Evolutionary conservation across 2,329 filamentous ascomycete genomes (phyloP).

Genomic region (Scleromitrula shiraiana): DNA sequence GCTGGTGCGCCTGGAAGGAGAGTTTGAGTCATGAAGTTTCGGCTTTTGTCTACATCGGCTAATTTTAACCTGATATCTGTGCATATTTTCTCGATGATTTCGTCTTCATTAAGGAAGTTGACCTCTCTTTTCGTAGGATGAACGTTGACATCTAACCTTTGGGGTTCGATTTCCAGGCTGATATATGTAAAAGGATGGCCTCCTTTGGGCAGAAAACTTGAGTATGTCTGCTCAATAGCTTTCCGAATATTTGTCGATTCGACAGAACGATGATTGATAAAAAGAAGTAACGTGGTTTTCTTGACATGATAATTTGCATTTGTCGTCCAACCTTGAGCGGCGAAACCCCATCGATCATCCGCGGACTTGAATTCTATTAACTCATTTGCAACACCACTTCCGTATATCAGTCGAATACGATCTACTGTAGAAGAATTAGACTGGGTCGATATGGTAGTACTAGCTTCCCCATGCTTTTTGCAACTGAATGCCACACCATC

Average conservation of each 20-base stretch:
- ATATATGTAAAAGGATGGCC: constrained; percentile 92
- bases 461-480: constrained; percentile 89
- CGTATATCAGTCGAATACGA: constrained; percentile 85
- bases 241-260: constrained; percentile 86
- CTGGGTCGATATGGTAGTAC: constrained; percentile 72
- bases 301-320: constrained; percentile 96
- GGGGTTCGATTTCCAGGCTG: constrained; percentile 84
- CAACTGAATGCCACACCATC: constrained; percentile 88
- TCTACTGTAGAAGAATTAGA: constrained; percentile 65
- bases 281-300: constrained; percentile 76
- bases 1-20: constrained; percentile 61
- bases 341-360: constrained; percentile 77
- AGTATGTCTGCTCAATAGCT: constrained; percentile 83
- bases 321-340: constrained; percentile 70
- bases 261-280: constrained; percentile 94
- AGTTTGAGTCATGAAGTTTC: constrained; percentile 90
- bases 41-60: constrained; percentile 82
- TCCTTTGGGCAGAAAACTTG: constrained; percentile 80
- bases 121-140: constrained; percentile 96
- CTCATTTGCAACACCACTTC: constrained; percentile 77
- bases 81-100: constrained; percentile 84
- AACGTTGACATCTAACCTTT: constrained; percentile 91
- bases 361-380: constrained; percentile 66
- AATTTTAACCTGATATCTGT: constrained; percentile 69
- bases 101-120: constrained; percentile 95